A percentile compares a stretch with the other conserved stretches of the same genome.
phyloP scores from a whole-genome alignment of 2,329 filamentous ascomycete genomes.

The Fusarium mexicanum region DNA sequence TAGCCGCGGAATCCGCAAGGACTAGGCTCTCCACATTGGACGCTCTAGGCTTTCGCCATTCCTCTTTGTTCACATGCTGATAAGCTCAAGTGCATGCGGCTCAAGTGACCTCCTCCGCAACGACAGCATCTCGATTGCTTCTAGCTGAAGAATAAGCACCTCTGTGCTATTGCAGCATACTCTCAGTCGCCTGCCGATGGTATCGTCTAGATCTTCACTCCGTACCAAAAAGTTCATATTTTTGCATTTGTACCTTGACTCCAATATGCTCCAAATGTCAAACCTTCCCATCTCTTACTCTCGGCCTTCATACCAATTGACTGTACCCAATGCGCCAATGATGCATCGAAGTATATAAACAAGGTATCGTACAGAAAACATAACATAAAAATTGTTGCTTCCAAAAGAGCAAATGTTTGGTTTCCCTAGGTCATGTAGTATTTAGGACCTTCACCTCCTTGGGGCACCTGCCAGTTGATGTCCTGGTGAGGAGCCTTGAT shows the following conservation, averaged over 20 bases:
- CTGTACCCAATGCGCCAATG: slow-evolving; percentile 30
- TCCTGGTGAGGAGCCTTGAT: slow-evolving; percentile 98
- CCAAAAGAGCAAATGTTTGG: background rate
- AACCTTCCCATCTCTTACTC: slow-evolving; percentile 17
- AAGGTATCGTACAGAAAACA: slow-evolving; percentile 43
- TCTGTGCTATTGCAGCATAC: background rate
- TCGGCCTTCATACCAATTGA: slow-evolving; percentile 5
- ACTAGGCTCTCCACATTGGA: slow-evolving; percentile 23
- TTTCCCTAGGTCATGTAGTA: slow-evolving; percentile 71
- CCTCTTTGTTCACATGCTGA: slow-evolving; percentile 27
- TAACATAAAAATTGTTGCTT: slow-evolving; percentile 1
- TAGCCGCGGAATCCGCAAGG: slow-evolving; percentile 17
- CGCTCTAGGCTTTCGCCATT: slow-evolving; percentile 23
- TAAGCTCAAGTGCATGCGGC: slow-evolving; percentile 19
- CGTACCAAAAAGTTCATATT: slow-evolving; percentile 10
- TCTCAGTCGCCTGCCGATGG: background rate
- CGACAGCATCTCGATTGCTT: background rate
- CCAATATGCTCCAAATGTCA: slow-evolving; percentile 28
- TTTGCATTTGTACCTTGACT: slow-evolving; percentile 25
- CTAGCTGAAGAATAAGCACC: background rate
- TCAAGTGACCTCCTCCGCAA: slow-evolving; percentile 2
- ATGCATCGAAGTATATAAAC: slow-evolving; percentile 39
- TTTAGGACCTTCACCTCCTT: slow-evolving; percentile 83
- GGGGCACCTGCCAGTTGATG: slow-evolving; percentile 96
- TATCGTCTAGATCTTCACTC: background rate